These are phyloP conservation scores for Monilinia vaccinii-corymbosi DNA, from an alignment of 2,329 filamentous ascomycete species.

Conservation along the genomic window DNA sequence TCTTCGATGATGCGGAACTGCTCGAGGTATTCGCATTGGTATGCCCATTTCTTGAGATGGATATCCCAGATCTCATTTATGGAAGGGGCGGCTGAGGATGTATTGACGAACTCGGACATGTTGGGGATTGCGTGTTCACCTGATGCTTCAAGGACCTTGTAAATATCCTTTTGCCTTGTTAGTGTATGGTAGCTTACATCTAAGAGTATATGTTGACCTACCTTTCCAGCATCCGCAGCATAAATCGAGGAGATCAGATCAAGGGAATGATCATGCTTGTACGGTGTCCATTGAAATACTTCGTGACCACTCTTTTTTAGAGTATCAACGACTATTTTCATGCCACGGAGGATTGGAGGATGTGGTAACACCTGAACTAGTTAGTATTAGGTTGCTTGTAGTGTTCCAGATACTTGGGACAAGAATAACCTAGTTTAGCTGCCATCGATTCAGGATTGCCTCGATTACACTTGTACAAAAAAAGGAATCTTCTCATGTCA, in stretches of 20 bases:
- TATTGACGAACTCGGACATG: slow-evolving; percentile 19
- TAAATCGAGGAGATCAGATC: slow-evolving; percentile 24
- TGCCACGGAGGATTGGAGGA: slow-evolving; percentile 47
- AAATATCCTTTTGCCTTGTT: slow-evolving; percentile 14
- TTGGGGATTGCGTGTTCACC: slow-evolving; percentile 34
- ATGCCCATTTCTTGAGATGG: slow-evolving; percentile 23
- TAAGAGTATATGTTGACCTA: neutral
- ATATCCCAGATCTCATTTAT: slow-evolving; percentile 22
- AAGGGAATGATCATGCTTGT: slow-evolving; percentile 28
- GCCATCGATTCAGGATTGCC: slow-evolving; percentile 1
- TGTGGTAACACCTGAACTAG: slow-evolving; percentile 31
- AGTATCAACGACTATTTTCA: slow-evolving; percentile 41
- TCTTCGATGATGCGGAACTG: slow-evolving; percentile 25
- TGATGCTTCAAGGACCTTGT: slow-evolving; percentile 16
- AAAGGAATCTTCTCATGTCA: slow-evolving; percentile 19
- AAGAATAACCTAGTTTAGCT: neutral
- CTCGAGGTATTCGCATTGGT: slow-evolving; percentile 30
- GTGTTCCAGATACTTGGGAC: neutral
- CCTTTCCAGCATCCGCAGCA: slow-evolving; percentile 20
- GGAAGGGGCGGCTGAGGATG: slow-evolving; percentile 16
- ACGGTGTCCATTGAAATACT: slow-evolving; percentile 32
- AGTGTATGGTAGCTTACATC: neutral
- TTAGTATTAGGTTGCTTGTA: neutral
- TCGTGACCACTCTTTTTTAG: slow-evolving; percentile 45
- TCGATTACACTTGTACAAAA: slow-evolving; percentile 29